Conservation (phyloP, 192 early-diverging fungal species). For the Backusella tuberculispora region DNA sequence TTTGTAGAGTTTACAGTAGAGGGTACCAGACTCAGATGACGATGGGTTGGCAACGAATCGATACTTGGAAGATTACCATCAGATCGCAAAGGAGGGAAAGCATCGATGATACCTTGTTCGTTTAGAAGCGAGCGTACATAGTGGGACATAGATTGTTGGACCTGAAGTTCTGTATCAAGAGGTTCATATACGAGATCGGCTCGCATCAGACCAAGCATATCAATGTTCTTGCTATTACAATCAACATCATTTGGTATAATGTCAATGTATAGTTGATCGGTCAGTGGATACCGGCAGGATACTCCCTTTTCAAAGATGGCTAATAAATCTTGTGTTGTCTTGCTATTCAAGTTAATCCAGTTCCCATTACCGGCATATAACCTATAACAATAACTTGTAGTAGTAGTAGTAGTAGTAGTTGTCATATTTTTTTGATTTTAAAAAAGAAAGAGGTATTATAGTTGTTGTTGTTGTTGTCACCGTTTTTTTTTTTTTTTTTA, state of each 20-base stretch:
- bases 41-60: slow-evolving; percentile 19
- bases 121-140: slow-evolving; percentile 41
- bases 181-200: slow-evolving; percentile 26
- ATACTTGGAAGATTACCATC: slow-evolving; percentile 15
- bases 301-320: slow-evolving; percentile 47
- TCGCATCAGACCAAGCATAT: slow-evolving; percentile 28
- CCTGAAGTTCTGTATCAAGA: background rate
- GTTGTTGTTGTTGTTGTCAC: background rate
- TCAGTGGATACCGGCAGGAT: slow-evolving; percentile 59
- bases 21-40: slow-evolving; percentile 32
- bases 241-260: slow-evolving; percentile 41
- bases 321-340: slow-evolving; percentile 54
- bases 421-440: no score
- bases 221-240: slow-evolving; percentile 35
- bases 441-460: background rate
- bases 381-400: slow-evolving; percentile 24
- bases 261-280: slow-evolving; percentile 67
- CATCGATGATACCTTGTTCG: slow-evolving; percentile 46
- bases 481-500: background rate
- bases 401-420: background rate
- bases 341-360: slow-evolving; percentile 37
- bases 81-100: slow-evolving; percentile 39
- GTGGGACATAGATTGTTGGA: background rate
- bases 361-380: slow-evolving; percentile 38
- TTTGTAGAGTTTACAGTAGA: background rate